A percentile compares a stretch with the other conserved stretches of the same genome.
phyloP scores from a whole-genome alignment of 2,329 filamentous ascomycete genomes.

The Aspergillus arachidicola region DNA sequence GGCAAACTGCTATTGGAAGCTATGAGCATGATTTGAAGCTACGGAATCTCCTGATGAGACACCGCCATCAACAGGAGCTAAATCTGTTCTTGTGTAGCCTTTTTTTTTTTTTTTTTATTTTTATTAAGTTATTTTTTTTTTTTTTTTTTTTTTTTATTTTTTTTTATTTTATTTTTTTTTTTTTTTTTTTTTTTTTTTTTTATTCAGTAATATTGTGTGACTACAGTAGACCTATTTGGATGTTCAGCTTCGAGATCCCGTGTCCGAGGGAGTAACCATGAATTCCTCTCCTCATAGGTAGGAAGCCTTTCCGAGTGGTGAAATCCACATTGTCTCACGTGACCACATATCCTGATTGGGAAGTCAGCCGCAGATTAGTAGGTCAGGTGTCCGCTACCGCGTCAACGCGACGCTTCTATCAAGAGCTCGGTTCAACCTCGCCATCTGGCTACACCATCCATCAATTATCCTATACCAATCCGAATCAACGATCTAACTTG shows the following conservation, averaged over 20 bases:
- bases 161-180: too few species aligned
- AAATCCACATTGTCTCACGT: not conserved
- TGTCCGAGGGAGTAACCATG: not conserved
- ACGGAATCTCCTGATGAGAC: not conserved
- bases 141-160: too few species aligned
- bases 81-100: not conserved
- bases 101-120: not conserved
- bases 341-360: not conserved
- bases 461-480: not conserved
- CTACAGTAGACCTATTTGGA: not conserved
- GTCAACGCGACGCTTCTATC: not conserved
- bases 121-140: too few species aligned
- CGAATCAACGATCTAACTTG: not conserved
- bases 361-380: not conserved
- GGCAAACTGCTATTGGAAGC: not conserved
- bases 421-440: not conserved
- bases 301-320: not conserved
- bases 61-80: not conserved
- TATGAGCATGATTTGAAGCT: not conserved
- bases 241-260: not conserved
- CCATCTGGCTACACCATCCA: not conserved
- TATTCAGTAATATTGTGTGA: not conserved
- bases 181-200: fast-evolving
- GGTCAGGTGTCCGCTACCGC: not conserved
- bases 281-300: not conserved